phyloP scores from a whole-genome alignment of 2,329 filamentous ascomycete species.

The Cadophora luteo-olivacea region DNA sequence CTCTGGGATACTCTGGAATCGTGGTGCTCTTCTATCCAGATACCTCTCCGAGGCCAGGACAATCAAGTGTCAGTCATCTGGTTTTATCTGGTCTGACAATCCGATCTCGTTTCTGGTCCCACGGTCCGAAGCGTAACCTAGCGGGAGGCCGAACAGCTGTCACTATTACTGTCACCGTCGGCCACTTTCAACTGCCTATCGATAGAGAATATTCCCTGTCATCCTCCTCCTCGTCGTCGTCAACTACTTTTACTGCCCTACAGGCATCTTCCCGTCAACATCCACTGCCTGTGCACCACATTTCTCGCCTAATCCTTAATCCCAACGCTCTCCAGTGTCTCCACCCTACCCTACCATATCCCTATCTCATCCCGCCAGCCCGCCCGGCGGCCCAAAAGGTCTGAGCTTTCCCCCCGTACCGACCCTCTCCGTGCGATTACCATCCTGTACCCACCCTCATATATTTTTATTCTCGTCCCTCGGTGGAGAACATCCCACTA shows the following conservation, averaged over 20 bases:
- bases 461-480: slow-evolving; percentile 14
- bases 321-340: background rate
- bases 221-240: background rate
- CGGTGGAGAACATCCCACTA: slow-evolving; percentile 6
- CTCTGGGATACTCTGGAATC: background rate
- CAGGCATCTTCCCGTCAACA: slow-evolving; percentile 11
- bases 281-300: slow-evolving; percentile 4
- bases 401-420: slow-evolving; percentile 20
- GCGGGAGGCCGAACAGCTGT: background rate
- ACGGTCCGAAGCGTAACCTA: slow-evolving; percentile 8
- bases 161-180: background rate
- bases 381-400: slow-evolving; percentile 18
- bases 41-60: background rate
- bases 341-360: background rate
- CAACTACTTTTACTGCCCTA: background rate
- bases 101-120: background rate
- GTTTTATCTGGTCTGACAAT: background rate
- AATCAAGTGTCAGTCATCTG: background rate
- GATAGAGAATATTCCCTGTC: slow-evolving; percentile 13
- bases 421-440: slow-evolving; percentile 5
- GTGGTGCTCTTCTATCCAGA: background rate
- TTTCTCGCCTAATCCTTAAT: background rate
- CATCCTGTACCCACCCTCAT: background rate
- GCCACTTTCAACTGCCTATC: slow-evolving; percentile 1
- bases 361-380: background rate